Evolutionary conservation across 306 rosid species (phyloP), one percentile per base, ranked within the genome.

Genomic region (Rosa lucieae): DNA sequence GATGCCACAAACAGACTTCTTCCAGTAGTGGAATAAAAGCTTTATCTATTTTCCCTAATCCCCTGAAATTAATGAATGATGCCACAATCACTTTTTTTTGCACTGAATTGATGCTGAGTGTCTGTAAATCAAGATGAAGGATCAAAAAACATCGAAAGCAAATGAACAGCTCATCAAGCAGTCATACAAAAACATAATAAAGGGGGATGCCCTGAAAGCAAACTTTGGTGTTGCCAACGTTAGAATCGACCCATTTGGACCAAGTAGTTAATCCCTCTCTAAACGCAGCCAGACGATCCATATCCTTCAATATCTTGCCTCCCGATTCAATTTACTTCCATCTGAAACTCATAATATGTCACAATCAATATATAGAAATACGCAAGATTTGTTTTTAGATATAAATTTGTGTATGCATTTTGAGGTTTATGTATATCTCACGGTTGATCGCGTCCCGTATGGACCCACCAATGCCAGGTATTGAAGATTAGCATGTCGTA

Each of bases 401-500:
- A 40, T 40, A 5, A 40, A 40, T 3, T 29, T 40, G 3, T 40
- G 43, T 40, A 40, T 40, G 43, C 32, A 29, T 29, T 20, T 43
- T 18, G 35, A 72, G 76, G 76, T 53, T 53, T n/a, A 15, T 32
- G 4, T 59, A 21, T 61, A 61, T 35, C 86, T 77, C 42, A 83
- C 82, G 82, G 78, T 76, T 76, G 78, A 15, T 42, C 40, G 68
- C 52, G 61, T 76, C 89, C 91, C 40, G 20, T 81, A 68, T 88
- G 89, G 5, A 81, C 77, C 91, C 89, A 86, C 91, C 91, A 88
- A 32, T 88, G 88, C 89, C 88, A 82, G 15, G 88, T 76, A 43
- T 88, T 84, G 74, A 88, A 85, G 76, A 88, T 82, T 14, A 88
- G 67, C 40, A 79, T 80, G 71, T 86, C 85, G 70, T 85, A 85